Percentiles rank a stretch among this genome's conserved stretches.
phyloP scores from a whole-genome alignment of 768 basidiomycete species.

The Tulasnella sp. region DNA sequence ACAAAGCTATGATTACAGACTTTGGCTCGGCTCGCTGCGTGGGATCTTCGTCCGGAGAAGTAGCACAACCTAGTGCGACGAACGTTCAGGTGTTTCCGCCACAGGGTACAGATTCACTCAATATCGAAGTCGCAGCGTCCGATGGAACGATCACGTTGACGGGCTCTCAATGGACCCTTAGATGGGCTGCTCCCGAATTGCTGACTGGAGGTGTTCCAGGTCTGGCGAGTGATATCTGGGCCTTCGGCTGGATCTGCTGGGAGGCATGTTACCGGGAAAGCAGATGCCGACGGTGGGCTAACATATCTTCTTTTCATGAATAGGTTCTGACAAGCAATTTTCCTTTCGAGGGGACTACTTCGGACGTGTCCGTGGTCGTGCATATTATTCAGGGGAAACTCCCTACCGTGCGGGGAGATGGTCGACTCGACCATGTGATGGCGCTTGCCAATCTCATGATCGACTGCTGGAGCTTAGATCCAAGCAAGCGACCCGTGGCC shows the following conservation, averaged over 20 bases:
- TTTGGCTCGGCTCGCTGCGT: background rate
- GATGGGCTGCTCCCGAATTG: too few species aligned
- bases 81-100: background rate
- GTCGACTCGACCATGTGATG: background rate
- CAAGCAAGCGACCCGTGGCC: background rate
- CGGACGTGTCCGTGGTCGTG: background rate
- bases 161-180: too few species aligned
- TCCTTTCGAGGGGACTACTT: background rate
- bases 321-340: background rate
- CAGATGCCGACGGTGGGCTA: background rate
- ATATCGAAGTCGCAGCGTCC: too few species aligned
- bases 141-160: too few species aligned
- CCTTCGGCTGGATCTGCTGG: constrained; percentile 1
- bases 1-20: background rate
- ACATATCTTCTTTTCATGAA: background rate
- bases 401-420: background rate
- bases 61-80: background rate
- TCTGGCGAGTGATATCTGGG: background rate
- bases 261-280: background rate
- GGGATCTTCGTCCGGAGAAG: background rate
- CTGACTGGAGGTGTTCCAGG: too few species aligned
- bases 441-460: background rate
- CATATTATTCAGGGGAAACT: background rate
- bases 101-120: background rate
- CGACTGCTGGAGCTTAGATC: background rate